Conservation (phyloP, 805 yeast genomes). For the Candida ovalis region DNA sequence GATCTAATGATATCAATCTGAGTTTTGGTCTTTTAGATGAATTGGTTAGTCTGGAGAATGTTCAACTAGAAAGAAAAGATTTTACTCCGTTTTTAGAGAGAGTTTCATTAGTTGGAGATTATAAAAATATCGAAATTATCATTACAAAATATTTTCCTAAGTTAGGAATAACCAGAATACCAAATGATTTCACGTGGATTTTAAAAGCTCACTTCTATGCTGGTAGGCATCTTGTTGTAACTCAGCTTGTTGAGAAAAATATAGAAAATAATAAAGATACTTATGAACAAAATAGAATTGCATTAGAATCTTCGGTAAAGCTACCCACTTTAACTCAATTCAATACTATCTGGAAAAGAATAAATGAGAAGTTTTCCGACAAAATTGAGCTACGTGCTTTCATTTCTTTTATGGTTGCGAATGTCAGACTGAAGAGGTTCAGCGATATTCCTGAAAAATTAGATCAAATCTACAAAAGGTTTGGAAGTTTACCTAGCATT, state of each 20-base stretch:
- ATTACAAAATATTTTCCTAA: constrained; percentile 21
- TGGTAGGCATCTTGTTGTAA: constrained; percentile 21
- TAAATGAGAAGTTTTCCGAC: constrained; percentile 6
- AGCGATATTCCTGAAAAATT: constrained; percentile 13
- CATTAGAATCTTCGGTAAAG: constrained; percentile 22
- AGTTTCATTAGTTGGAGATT: constrained; percentile 22
- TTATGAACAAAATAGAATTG: constrained; percentile 16
- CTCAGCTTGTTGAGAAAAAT: constrained; percentile 13
- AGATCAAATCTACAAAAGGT: constrained; percentile 10
- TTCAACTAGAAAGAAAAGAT: constrained; percentile 8
- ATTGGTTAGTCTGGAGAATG: constrained; percentile 8
- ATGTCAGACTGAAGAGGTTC: constrained; percentile 16
- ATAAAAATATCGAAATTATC: constrained; percentile 21
- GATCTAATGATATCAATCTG: constrained; percentile 34
- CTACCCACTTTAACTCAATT: constrained; percentile 13
- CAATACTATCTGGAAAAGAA: constrained; percentile 19
- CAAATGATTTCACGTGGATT: constrained; percentile 22
- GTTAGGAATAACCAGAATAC: constrained; percentile 15
- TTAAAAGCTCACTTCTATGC: constrained; percentile 22
- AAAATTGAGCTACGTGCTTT: constrained; percentile 17
- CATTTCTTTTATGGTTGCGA: constrained; percentile 18
- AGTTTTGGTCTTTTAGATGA: constrained; percentile 32
- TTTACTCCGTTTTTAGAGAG: constrained; percentile 20
- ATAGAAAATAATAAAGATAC: constrained; percentile 5
- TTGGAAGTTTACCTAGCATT: constrained; percentile 16